These are phyloP conservation scores for Neonectria magnoliae DNA, from an alignment of 2,329 filamentous ascomycete species.

Conservation along the genomic window DNA sequence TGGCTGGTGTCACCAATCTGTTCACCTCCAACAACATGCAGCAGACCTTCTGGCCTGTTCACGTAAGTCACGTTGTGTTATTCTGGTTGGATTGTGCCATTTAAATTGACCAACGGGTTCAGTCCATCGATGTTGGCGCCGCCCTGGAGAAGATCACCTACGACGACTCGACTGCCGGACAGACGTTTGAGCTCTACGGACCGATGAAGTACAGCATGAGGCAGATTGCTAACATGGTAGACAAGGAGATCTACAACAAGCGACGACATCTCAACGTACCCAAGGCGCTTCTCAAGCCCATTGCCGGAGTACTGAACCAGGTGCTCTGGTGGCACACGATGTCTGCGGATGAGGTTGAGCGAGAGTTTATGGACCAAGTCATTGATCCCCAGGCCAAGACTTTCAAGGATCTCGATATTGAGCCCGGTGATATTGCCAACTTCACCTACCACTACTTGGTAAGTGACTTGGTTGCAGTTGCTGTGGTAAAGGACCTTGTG, in stretches of 20 bases:
- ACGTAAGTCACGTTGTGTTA: constrained; percentile 65
- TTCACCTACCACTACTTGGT: constrained; percentile 95
- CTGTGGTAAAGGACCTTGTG: background rate
- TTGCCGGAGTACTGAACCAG: constrained; percentile 80
- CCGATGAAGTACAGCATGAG: constrained; percentile 91
- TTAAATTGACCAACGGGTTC: background rate
- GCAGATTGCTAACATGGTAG: constrained; percentile 87
- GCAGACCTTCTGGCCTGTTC: constrained; percentile 90
- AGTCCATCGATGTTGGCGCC: constrained; percentile 89
- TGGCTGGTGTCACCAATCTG: constrained; percentile 82
- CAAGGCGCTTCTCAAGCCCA: constrained; percentile 79
- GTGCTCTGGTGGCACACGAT: constrained; percentile 88
- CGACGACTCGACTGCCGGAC: constrained; percentile 87
- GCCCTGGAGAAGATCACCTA: constrained; percentile 91
- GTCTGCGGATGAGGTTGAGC: constrained; percentile 86
- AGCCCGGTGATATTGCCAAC: constrained; percentile 85
- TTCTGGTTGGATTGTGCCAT: background rate
- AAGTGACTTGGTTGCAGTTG: constrained; percentile 50
- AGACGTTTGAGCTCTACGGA: constrained; percentile 95
- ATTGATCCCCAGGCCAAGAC: constrained; percentile 95
- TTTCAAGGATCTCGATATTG: constrained; percentile 91
- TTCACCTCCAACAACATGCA: constrained; percentile 94
- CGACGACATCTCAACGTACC: constrained; percentile 92
- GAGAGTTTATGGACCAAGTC: constrained; percentile 90
- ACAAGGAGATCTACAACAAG: constrained; percentile 91